phyloP scores from a whole-genome alignment of 2,329 filamentous ascomycete species.

The Xylariaceae sp. region DNA sequence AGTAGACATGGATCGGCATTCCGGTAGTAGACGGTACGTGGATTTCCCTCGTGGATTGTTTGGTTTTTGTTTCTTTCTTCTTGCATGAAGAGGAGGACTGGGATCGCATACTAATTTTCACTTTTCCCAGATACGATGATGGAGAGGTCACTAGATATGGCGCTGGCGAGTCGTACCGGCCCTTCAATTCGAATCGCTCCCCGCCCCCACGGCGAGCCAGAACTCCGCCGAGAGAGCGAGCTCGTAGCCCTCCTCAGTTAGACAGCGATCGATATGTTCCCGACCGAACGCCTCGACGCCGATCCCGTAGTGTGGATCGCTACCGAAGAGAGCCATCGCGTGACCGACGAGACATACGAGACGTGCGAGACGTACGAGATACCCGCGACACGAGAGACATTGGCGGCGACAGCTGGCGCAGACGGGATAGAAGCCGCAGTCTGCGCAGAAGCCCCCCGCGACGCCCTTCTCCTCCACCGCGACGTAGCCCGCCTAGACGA shows the following conservation, averaged over 20 bases:
- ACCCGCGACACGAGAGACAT: constrained; percentile 25
- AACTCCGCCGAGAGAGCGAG: constrained; percentile 26
- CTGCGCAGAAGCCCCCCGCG: constrained; percentile 34
- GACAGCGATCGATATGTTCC: constrained; percentile 40
- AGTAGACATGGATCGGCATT: constrained; percentile 25
- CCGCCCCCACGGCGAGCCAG: constrained; percentile 30
- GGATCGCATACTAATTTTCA: background rate
- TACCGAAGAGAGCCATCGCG: constrained; percentile 34
- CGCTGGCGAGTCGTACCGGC: constrained; percentile 58
- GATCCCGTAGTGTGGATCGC: constrained; percentile 38
- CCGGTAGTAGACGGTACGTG: constrained; percentile 27
- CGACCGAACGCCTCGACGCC: constrained; percentile 35
- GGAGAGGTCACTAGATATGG: constrained; percentile 59
- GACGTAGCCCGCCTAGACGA: constrained; percentile 30
- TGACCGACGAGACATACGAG: constrained; percentile 27
- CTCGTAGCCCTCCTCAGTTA: constrained; percentile 33
- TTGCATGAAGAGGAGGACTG: background rate
- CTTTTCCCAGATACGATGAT: constrained; percentile 48
- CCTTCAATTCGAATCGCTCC: constrained; percentile 49
- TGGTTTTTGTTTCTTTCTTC: background rate
- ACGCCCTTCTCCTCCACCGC: constrained; percentile 24
- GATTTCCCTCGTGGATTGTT: background rate
- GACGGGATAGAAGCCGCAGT: constrained; percentile 36
- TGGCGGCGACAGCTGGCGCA: constrained; percentile 32
- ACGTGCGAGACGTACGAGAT: constrained; percentile 22